Evolutionary conservation across 179 eudicot species (phyloP).

Genomic region (Beta corolliflora): DNA sequence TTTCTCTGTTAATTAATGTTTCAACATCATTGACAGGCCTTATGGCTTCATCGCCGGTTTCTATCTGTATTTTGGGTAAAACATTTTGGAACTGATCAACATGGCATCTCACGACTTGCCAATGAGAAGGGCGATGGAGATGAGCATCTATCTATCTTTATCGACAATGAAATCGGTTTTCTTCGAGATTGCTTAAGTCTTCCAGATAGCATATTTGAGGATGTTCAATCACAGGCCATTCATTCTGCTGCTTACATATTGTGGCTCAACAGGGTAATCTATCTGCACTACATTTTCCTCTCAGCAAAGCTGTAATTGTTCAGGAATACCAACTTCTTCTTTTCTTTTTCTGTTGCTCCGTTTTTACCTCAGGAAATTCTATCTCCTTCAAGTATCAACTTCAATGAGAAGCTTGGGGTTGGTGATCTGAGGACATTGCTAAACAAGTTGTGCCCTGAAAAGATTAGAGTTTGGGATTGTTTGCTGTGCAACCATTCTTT

Average conservation of each 20-base stretch:
- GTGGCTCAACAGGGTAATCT: slow-evolving; percentile 54
- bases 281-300: slow-evolving; percentile 27
- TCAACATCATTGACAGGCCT: slow-evolving; percentile 48
- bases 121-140: slow-evolving; percentile 14
- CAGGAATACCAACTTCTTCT: not conserved
- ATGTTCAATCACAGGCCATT: slow-evolving; percentile 64
- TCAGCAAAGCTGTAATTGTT: not conserved
- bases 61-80: slow-evolving; percentile 64
- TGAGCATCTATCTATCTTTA: slow-evolving; percentile 30
- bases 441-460: slow-evolving; percentile 55
- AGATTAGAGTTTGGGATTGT: slow-evolving; percentile 56
- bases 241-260: slow-evolving; percentile 59
- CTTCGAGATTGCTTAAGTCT: slow-evolving; percentile 50
- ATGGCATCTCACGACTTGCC: slow-evolving; percentile 9
- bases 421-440: slow-evolving; percentile 44
- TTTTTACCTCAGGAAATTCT: slow-evolving; percentile 47
- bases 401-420: slow-evolving; percentile 37
- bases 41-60: slow-evolving; percentile 92
- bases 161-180: slow-evolving; percentile 48
- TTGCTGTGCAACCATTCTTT: slow-evolving; percentile 15
- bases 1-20: not conserved
- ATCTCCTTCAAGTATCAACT: slow-evolving; percentile 27
- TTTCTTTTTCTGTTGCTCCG: not conserved
- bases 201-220: slow-evolving; percentile 61
- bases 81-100: slow-evolving; percentile 37